A percentile compares a stretch with the other conserved stretches of the same genome.
phyloP scores from a whole-genome alignment of 75 land plant genomes.

The Pinus tabuliformis region DNA sequence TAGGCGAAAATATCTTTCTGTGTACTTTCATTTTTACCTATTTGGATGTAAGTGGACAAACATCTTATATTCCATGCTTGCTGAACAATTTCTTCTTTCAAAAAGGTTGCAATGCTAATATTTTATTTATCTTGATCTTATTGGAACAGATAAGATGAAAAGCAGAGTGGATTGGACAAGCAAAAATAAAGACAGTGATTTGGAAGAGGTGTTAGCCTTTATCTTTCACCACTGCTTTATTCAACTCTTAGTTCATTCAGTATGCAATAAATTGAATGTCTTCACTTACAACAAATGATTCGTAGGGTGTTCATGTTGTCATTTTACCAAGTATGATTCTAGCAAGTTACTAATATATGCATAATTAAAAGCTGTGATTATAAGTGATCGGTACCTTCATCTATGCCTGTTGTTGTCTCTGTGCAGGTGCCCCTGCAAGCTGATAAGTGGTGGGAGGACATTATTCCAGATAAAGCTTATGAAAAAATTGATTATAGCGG shows the following conservation, averaged over 20 bases:
- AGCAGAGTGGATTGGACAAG: neutral
- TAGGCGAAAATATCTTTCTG: neutral
- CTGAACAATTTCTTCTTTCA: neutral
- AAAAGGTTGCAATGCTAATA: neutral
- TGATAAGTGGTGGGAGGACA: conserved; percentile 83
- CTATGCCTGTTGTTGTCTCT: neutral
- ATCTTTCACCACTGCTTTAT: neutral
- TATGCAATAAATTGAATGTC: too few species aligned
- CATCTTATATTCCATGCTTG: neutral
- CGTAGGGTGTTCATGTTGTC: neutral
- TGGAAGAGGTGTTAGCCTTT: neutral
- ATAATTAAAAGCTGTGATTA: neutral
- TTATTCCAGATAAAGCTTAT: conserved; percentile 49
- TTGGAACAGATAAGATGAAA: neutral
- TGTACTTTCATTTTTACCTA: neutral
- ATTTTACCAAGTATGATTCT: neutral
- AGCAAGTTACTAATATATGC: neutral
- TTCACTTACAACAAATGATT: neutral
- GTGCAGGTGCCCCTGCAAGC: neutral
- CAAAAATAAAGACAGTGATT: conserved; percentile 3
- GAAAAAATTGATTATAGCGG: conserved; percentile 75
- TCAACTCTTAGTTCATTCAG: neutral
- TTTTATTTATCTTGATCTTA: neutral
- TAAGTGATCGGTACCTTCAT: neutral
- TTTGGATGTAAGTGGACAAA: neutral